Evolutionary conservation across 1,139 yeast genomes (phyloP), one percentile per base, ranked within the genome.

Genomic region (Pichia sp.): DNA sequence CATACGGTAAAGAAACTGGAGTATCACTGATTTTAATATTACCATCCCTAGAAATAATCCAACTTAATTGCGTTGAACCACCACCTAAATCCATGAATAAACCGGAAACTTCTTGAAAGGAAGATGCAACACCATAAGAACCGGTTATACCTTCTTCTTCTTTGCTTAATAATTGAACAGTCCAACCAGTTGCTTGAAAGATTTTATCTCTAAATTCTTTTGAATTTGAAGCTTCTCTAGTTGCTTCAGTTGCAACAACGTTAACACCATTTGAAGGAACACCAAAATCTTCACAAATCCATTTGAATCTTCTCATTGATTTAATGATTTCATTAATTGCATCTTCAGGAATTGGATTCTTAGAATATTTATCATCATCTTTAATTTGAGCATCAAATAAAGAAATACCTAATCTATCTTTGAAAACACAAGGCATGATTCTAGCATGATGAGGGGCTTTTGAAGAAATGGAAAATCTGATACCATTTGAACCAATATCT

Each of bases 401-500:
- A 0, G 87, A 80, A 18, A 84, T 80, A 3, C 86, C 84, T 2
- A 84, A 74, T 48, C 87, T 68, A 59, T 84, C 89, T 57, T 83
- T 84, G 66, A 80, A 84, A 19, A 83, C 79, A 61, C 87, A 81
- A 0, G 90, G 89, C 75, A 83, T 77, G 5, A 81, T 79, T 54
- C 90, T 72, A 1, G 87, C 86, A 65, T 81, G 85, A 55, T 76
- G 80, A 1, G 83, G 72, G 5, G 84, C 83, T 48, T 77, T 73
- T 5, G 87, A 81, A 14, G 87, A 79, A 42, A 84, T 82, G 46
- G 85, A 78, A 62, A 84, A 82, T 52, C 89, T 69, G 50, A 83
- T 76, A 44, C 86, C 88, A 60, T 81, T 81, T 19, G 87, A 80
- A 3, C 87, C 88, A 29, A 83, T 81, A 63, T 83, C 88, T 3